Evolutionary conservation across 805 yeast species (phyloP).

Genomic region (Starmera quercuum): DNA sequence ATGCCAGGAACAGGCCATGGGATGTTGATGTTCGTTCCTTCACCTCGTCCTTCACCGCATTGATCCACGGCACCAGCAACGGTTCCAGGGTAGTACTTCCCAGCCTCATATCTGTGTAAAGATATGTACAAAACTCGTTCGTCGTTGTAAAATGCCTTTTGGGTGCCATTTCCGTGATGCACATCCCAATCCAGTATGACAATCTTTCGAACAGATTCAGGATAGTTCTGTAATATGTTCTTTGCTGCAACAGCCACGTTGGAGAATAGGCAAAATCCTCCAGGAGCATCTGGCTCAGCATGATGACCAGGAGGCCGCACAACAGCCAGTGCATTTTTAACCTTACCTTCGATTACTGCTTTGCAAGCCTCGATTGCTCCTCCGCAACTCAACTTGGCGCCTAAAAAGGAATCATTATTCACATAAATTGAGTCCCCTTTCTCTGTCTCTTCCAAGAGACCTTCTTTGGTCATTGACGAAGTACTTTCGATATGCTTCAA

Average conservation of each 20-base stretch:
- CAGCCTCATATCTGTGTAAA: conserved; percentile 86
- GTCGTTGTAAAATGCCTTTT: conserved; percentile 81
- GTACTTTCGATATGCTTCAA: conserved; percentile 69
- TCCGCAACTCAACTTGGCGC: conserved; percentile 92
- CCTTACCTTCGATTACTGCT: conserved; percentile 89
- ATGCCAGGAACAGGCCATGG: conserved; percentile 93
- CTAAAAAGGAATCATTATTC: conserved; percentile 79
- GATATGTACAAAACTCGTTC: conserved; percentile 89
- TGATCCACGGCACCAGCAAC: conserved; percentile 74
- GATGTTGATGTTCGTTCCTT: conserved; percentile 80
- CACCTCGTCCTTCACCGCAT: conserved; percentile 81
- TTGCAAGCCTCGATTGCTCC: conserved; percentile 95
- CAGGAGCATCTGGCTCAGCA: conserved; percentile 96
- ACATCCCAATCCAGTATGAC: conserved; percentile 95
- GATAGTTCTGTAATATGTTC: conserved; percentile 70
- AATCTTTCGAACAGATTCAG: conserved; percentile 80
- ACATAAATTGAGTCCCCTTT: conserved; percentile 91
- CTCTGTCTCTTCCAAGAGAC: conserved; percentile 75
- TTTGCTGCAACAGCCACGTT: conserved; percentile 97
- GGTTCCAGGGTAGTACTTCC: conserved; percentile 91
- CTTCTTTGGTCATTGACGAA: conserved; percentile 67
- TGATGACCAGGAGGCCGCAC: conserved; percentile 99
- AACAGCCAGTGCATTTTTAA: conserved; percentile 86
- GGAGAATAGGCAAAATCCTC: conserved; percentile 93
- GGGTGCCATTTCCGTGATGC: conserved; percentile 99